Evolutionary conservation across 2,329 filamentous ascomycete species (phyloP), one percentile per base, ranked within the genome.

Genomic region (Aspergillus felis): DNA sequence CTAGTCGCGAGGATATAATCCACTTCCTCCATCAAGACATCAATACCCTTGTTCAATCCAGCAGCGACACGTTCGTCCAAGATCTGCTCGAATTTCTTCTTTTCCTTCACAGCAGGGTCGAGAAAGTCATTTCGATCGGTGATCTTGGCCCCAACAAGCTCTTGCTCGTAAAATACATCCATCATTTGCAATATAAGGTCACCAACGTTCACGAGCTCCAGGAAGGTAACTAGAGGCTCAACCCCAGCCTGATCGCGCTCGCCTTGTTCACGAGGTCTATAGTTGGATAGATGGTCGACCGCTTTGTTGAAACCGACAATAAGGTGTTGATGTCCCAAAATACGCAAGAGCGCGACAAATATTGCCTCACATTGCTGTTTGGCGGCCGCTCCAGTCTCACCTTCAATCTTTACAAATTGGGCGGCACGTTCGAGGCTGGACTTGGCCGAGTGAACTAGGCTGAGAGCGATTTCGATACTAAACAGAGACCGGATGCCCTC

Each of bases 1-100:
- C 88, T 91, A 0, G 92, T 96, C 20, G 90, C 92, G 66, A 92
- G 92, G 38, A 99, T 84, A 71, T 95, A 97, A 73, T 99, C 94
- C 28, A 97, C 92, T 77, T 99, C 94, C 67, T 96, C 92, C 89
- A 99, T 97, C 47, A 99, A 84, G 57, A 97, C 94, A 69, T 99
- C 93, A 61, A 99, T 97, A 62, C 94, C 94, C 78, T 96, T 97
- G 75, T 97, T 97, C 61, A 99, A 80, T 1, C 95, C 95, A 8
- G 93, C 92, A 3, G 94, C 94, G 7, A 99, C 94, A 59, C 91
- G 90, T 76, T 97, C 94, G 70, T 99, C 94, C 1, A 99, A 87
- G 89, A 97, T 96, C 71, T 97, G 92, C 80, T 99, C 94, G 68
- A 97, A 99, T 64, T 91, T 92, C 79, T 97, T 97, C 84, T 99